Base-by-base conservation (phyloP, 2,329 filamentous ascomycete genomes). In the Trichoderma sp. region DNA sequence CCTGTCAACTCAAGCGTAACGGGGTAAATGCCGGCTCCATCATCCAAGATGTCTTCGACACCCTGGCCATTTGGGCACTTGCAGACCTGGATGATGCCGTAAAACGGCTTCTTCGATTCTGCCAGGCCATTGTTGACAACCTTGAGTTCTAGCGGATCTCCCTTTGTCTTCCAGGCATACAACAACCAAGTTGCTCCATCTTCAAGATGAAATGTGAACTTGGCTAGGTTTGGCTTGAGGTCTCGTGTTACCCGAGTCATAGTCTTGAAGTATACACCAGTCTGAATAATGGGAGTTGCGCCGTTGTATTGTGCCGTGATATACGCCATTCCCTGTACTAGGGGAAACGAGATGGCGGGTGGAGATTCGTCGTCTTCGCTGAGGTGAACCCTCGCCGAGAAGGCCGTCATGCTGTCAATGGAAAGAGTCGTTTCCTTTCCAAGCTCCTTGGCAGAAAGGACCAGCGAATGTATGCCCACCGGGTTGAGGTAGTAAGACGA, bases 251-350 rank as follows among this genome's bases (percentile, higher is more conserved):
- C 78, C 39, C 83, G 84, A 39, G 85, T 88, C 57, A 97, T 82
- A 19, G 84, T 88, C 67, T 84, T 84, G 81, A 94, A 96, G 69
- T 90, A 90, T 2, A 95, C 86, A 1, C 88, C 89, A 25, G 89
- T 90, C 72, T 94, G 89, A 52, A 98, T 84, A 4, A 89, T 75
- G 0, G 94, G 94, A 8, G 87, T 89, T 0, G 88, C 84, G 34
- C 88, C 87, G 64, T 83, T 84, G 78, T 94, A 98, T 19, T 91
- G 78, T 0, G 84, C 94, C 5, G 94, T 97, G 19, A 97, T 83
- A 73, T 93, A 97, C 0, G 88, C 90, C 88, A 96, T 95, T 12
- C 95, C 95, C 75, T 98, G 94, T 0, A 97, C 88, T 8, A 97
- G 76, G 0, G 94, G 93, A 71, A 97, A 93, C 0, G 87, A 90